Conservation (phyloP, 768 basidiomycete genomes). For the Hypsizygus marmoreus region DNA sequence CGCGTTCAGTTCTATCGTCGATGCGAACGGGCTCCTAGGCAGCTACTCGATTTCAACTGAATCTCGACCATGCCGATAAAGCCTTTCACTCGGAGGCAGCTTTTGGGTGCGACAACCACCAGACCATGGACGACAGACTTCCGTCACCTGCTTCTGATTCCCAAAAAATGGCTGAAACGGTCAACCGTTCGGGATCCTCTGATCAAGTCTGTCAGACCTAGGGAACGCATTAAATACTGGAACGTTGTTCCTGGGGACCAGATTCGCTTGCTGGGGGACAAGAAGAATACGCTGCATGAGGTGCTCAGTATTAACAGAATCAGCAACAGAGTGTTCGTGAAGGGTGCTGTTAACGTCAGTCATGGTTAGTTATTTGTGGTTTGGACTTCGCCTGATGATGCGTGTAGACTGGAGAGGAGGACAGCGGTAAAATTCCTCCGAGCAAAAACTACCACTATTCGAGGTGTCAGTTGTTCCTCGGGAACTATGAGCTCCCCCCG, state of each 20-base stretch:
- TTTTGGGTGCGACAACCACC: conserved; percentile 50
- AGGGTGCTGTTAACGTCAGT: conserved; percentile 40
- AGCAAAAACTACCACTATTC: conserved; percentile 72
- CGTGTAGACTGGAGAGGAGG: conserved; percentile 20
- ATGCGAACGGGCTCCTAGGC: too few relatives aligned
- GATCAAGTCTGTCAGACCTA: conserved; percentile 58
- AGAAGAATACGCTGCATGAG: conserved; percentile 59
- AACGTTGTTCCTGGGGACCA: conserved; percentile 86
- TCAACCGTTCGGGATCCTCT: conserved; percentile 44
- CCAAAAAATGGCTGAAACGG: conserved; percentile 53
- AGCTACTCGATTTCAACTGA: too few relatives aligned
- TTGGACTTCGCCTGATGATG: conserved; percentile 1
- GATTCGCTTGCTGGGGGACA: conserved; percentile 70
- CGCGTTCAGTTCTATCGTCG: too few relatives aligned
- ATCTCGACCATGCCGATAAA: conserved; percentile 28
- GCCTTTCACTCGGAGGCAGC: conserved; percentile 35
- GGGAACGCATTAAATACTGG: conserved; percentile 82
- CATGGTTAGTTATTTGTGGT: neutral
- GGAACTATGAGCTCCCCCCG: conserved; percentile 62
- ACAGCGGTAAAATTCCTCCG: conserved; percentile 31
- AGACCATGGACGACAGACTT: conserved; percentile 65
- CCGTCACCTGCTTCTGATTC: conserved; percentile 63
- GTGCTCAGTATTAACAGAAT: conserved; percentile 75
- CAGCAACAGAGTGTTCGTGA: conserved; percentile 66
- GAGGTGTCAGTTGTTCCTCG: conserved; percentile 76